Conservation (phyloP, 1,284 basidiomycete species). For the Fistulina hepatica region DNA sequence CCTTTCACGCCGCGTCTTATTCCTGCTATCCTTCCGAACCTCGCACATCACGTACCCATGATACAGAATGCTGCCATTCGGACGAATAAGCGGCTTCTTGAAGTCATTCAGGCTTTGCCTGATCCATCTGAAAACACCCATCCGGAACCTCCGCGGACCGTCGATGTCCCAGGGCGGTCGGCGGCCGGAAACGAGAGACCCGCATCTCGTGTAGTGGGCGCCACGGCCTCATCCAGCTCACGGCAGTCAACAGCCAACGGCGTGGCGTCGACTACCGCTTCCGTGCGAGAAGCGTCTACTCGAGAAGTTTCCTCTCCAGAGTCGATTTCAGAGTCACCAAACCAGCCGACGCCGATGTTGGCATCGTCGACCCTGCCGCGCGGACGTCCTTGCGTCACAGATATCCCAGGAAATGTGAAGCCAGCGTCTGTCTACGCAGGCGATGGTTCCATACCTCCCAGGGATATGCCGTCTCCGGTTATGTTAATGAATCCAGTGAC, state of each 20-base stretch:
- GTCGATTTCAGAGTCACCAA: conserved; percentile 21
- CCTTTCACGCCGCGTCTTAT: conserved; percentile 92
- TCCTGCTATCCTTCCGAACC: conserved; percentile 85
- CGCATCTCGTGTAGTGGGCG: not conserved
- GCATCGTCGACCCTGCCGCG: conserved; percentile 11
- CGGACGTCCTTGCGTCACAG: conserved; percentile 22
- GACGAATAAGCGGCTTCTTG: conserved; percentile 79
- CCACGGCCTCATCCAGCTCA: conserved; percentile 34
- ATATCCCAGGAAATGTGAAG: too few species aligned
- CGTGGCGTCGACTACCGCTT: too few species aligned
- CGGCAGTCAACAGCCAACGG: conserved; percentile 34
- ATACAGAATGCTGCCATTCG: conserved; percentile 82
- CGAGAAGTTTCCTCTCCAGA: conserved; percentile 39
- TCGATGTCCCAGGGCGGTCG: too few species aligned
- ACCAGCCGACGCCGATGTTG: conserved; percentile 1
- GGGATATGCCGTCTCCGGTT: conserved; percentile 5
- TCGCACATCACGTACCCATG: conserved; percentile 84
- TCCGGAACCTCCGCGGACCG: conserved; percentile 24
- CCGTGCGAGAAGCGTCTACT: conserved; percentile 24
- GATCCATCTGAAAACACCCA: conserved; percentile 47
- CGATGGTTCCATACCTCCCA: conserved; percentile 5
- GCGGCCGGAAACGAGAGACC: too few species aligned
- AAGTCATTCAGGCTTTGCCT: conserved; percentile 80
- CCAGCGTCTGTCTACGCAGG: too few species aligned
- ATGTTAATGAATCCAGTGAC: conserved; percentile 8